These are phyloP conservation scores for Oryza glaberrima DNA, from an alignment of 176 grass and related monocot species.

Conservation along the genomic window DNA sequence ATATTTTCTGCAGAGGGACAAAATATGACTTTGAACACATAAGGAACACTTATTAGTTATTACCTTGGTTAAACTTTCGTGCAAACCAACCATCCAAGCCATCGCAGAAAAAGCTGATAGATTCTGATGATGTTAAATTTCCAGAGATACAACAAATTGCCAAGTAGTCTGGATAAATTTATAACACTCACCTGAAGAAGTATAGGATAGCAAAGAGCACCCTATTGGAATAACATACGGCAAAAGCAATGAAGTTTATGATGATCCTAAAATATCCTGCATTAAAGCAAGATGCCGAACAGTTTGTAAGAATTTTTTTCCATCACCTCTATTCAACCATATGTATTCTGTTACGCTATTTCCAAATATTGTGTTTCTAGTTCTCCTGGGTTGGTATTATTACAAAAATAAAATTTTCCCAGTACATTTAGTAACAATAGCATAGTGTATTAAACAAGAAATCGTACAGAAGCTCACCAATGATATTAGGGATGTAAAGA, in stretches of 20 bases:
- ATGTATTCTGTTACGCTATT: conserved; percentile 1
- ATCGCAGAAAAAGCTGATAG: conserved; percentile 72
- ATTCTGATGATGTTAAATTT: conserved; percentile 38
- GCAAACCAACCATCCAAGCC: conserved; percentile 84
- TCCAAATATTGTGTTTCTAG: neutral
- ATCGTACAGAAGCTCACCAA: conserved; percentile 41
- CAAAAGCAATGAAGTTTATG: conserved; percentile 87
- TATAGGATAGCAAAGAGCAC: conserved; percentile 83
- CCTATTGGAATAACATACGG: conserved; percentile 68
- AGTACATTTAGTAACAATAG: neutral
- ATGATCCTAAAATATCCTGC: conserved; percentile 91
- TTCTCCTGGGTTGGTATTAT: neutral
- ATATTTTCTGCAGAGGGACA: neutral
- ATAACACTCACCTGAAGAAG: conserved; percentile 66
- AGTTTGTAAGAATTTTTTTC: neutral
- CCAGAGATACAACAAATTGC: neutral
- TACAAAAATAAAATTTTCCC: neutral
- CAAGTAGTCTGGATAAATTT: conserved; percentile 1
- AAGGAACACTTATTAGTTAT: neutral
- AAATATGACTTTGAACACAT: neutral
- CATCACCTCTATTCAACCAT: neutral
- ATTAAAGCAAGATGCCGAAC: neutral
- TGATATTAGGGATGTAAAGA: conserved; percentile 92
- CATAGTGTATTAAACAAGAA: neutral
- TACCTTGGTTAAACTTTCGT: conserved; percentile 79